Evolutionary conservation across 2,329 filamentous ascomycete species (phyloP).

Genomic region (Atkinsonella hypoxylon): DNA sequence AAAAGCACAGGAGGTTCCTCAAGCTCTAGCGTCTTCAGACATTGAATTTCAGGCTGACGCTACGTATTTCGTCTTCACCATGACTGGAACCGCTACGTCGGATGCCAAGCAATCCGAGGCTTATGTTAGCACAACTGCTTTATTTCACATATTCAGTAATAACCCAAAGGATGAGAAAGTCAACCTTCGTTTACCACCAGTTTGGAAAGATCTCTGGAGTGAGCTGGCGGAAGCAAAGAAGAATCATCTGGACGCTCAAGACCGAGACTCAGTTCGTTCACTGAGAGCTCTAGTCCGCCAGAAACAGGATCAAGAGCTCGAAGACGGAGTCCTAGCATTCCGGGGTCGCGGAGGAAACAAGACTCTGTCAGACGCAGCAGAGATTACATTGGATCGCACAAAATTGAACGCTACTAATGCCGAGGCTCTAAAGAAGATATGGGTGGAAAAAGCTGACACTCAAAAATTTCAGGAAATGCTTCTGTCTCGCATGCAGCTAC

Average conservation of each 20-base stretch:
- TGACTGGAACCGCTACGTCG: constrained; percentile 62
- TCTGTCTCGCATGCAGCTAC: constrained; percentile 62
- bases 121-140: constrained; percentile 66
- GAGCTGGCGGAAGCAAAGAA: constrained; percentile 66
- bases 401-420: constrained; percentile 26
- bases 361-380: constrained; percentile 33
- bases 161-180: constrained; percentile 78
- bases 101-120: constrained; percentile 74
- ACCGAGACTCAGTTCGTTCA: constrained; percentile 55
- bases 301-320: constrained; percentile 55
- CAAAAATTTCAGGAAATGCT: constrained; percentile 69
- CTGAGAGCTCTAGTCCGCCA: constrained; percentile 60
- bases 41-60: constrained; percentile 34
- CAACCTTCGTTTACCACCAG: constrained; percentile 61
- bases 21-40: constrained; percentile 21
- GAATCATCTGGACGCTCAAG: constrained; percentile 53
- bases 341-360: constrained; percentile 43
- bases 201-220: constrained; percentile 77
- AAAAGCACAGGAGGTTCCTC: constrained; percentile 49
- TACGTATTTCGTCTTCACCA: constrained; percentile 54
- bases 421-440: constrained; percentile 44
- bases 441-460: constrained; percentile 44
- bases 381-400: constrained; percentile 35
- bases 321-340: constrained; percentile 68
- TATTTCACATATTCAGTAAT: constrained; percentile 72